Base-by-base conservation (phyloP, 441 rosid species). In the Omphalea diandra region DNA sequence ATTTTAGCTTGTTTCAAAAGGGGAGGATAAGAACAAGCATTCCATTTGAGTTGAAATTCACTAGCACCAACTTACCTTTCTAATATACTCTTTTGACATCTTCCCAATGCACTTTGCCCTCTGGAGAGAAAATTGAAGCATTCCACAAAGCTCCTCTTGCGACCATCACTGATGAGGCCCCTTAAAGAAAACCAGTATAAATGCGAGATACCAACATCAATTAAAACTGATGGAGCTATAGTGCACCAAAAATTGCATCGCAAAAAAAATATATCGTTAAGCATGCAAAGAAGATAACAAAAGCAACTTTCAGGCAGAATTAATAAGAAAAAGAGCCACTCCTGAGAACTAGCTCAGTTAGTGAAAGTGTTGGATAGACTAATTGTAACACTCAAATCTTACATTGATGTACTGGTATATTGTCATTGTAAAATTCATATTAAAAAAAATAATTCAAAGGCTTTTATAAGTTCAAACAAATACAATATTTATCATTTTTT, bases 81-180 rank as follows among this genome's bases (percentile, higher is more conserved):
- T 83, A 72, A 89, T 67, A 71, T 90, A 89, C 76, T 83, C 79
- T 76, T 76, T 84, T 90, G 59, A 89, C 79, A 55, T 91, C 93
- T 83, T 85, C 96, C 94, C 91, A 91, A 7, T 79, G 85, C 44
- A 78, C 36, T 73, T 82, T 84, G 54, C 89, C 93, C 75, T 77
- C 74, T 24, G 97, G 82, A 72, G 93, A 93, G 84, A 89, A 93
- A 80, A 93, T 68, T 35, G 97, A 93, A 63, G 88, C 93, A 82
- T 93, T 93, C 98, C 98, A 91, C 73, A 89, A 84, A 58, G 97
- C 97, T 69, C 97, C 98, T 83, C 98, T 89, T 15, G 93, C 97
- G 76, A 84, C 94, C 97, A 93, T 93, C 75, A 87, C 88, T 3
- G 98, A 87, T 1, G 93, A 87, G 58, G 96, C 96, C 49, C 98